Base-by-base conservation (phyloP, 2,329 filamentous ascomycete genomes). In the Aphanoascus verrucosus region DNA sequence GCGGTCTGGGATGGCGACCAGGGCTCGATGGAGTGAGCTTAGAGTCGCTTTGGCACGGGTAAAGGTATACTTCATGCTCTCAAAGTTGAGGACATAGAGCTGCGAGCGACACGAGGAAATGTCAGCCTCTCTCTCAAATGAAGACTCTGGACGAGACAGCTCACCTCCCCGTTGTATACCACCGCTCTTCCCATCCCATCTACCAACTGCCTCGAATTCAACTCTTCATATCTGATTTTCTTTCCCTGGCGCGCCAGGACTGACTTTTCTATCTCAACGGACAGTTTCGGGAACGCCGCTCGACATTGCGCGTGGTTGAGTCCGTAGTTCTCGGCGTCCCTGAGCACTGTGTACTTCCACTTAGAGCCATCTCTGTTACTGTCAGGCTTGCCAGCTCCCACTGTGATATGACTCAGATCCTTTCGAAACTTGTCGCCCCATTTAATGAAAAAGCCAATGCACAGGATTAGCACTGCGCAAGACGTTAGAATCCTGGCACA, bases 11-110 rank as follows among this genome's bases (percentile, higher is more conserved):
- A 68, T 67, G 2, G 71, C 63, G 31, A 65, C 59, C 12, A 78
- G 65, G 7, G 75, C 74, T 32, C 76, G 74, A 55, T 78, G 67
- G 31, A 78, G 65, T 5, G 74, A 67, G 57, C 73, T 69, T 1
- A 77, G 64, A 0, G 73, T 74, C 1, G 73, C 73, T 58, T 65
- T 66, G 9, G 64, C 69, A 11, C 69, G 66, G 0, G 67, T 61
- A 44, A 62, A 67, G 6, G 69, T 71, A 5, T 59, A 61, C 0
- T 63, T 63, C 64, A 66, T 65, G 6, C 63, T 56, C 2, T 61
- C 65, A 37, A 63, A 69, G 28, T 69, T 63, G 45, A 71, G 55
- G 2, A 71, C 62, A 55, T 69, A 70, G 3, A 72, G 43, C 69
- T 72, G 31, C 19, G 37, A 8, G 15, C 4, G 20, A 2, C 34